These are phyloP conservation scores for Plasmodium billcollinsi DNA, from an alignment of 169 alveolate genomes.

Conservation along the genomic window DNA sequence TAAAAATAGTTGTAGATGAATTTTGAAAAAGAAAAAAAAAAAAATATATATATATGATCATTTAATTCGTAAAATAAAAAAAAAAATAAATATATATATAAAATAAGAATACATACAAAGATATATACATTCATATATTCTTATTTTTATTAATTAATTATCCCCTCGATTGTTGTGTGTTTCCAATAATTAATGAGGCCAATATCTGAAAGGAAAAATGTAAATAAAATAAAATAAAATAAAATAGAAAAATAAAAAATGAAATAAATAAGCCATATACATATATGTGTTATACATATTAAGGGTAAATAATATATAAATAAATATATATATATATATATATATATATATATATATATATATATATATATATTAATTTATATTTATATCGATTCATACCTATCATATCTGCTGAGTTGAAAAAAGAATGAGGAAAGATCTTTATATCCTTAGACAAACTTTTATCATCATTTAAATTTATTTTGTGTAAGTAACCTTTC, in stretches of 20 bases:
- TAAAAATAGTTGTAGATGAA: too few relatives aligned
- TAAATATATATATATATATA: too few relatives aligned
- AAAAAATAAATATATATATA: too few relatives aligned
- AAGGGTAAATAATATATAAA: background rate
- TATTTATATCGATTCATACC: constrained; percentile 13
- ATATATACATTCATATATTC: background rate
- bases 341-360: too few relatives aligned
- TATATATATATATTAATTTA: background rate
- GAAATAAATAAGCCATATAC: background rate
- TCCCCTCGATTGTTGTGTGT: constrained; percentile 56
- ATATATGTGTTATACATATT: too few relatives aligned
- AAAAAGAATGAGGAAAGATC: constrained; percentile 22
- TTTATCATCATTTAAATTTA: constrained; percentile 13
- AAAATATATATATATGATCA: too few relatives aligned
- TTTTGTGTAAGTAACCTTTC: constrained; percentile 31
- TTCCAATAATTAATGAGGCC: constrained; percentile 62
- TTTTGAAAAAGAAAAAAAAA: too few relatives aligned
- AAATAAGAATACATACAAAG: too few relatives aligned
- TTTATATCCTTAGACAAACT: constrained; percentile 7
- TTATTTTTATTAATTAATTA: background rate
- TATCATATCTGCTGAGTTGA: background rate
- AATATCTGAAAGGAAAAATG: constrained; percentile 35
- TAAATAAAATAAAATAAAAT: background rate
- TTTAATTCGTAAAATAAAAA: too few relatives aligned
- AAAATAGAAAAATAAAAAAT: background rate